Base-by-base conservation (phyloP, 306 rosid genomes). In the Castanea sativa region DNA sequence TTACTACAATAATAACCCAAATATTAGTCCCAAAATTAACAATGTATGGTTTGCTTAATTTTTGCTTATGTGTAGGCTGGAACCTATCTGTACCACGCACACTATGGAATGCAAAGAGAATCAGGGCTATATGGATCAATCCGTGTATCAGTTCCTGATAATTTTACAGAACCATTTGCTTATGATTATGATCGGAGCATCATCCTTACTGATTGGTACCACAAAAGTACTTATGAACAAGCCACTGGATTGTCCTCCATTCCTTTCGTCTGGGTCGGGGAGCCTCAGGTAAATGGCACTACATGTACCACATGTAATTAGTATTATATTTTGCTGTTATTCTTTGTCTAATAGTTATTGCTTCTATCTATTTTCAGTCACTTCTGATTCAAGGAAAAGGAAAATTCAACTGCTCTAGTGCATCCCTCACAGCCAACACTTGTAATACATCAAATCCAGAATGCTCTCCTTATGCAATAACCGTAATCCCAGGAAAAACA, bases 91-190 rank as follows among this genome's bases (percentile, higher is more conserved):
- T 92, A 94, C 82, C 98, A 94, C 49, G 90, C 97, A 4, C 97
- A 94, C 83, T 94, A 92, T 80, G 98, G 97, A 53, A 92, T 94
- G 98, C 97, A 92, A 85, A 91, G 97, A 79, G 97, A 86, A 80
- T 87, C 91, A 11, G 98, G 98, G 4, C 53, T 94, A 20, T 87
- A 86, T 69, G 97, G 98, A 64, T 56, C 89, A 27, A 91, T 94
- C 71, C 78, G 92, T 0, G 98, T 91, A 58, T 73, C 89, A 27
- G 76, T 90, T 19, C 89, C 80, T 14, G 89, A 91, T 11, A 88
- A 88, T 64, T 35, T 80, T 33, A 79, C 91, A 4, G 98, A 94
- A 71, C 97, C 98, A 1, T 92, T 92, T 73, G 35, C 80, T n/a
- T 94, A 92, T 80, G 95, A 94, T 59, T 79, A 83, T 30, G 98